A percentile compares a stretch with the other conserved stretches of the same genome.
Evolutionary conservation across 2,329 filamentous ascomycete genomes (phyloP).

Genomic region (Periconia sp.): DNA sequence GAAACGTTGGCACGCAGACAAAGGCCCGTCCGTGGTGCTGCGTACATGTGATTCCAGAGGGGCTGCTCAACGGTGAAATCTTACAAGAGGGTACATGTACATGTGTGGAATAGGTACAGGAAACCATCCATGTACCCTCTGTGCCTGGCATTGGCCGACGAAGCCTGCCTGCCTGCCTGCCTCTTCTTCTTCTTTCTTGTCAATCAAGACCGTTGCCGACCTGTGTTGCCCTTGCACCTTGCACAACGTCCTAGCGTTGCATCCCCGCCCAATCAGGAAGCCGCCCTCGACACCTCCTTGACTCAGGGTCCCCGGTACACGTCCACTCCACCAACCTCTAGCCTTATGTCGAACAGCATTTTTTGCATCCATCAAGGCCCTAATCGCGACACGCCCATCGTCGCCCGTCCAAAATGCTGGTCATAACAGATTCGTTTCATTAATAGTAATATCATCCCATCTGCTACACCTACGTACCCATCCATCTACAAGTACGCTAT

Average conservation of each 20-base stretch:
- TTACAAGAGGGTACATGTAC: no score
- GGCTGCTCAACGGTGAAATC: no score
- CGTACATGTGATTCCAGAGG: neutral
- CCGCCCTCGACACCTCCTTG: neutral
- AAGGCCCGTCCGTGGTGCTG: neutral
- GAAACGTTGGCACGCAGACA: neutral
- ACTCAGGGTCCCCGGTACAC: conserved; percentile 2
- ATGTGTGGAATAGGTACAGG: no score
- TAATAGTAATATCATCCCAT: neutral
- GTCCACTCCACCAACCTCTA: neutral
- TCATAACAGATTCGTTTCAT: conserved; percentile 1
- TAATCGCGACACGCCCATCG: neutral
- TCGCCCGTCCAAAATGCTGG: no score
- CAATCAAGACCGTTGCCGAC: conserved; percentile 7
- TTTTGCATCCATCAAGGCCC: no score
- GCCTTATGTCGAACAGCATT: no score
- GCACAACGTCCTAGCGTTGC: conserved; percentile 7
- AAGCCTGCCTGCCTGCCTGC: no score
- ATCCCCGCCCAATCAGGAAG: conserved; percentile 10
- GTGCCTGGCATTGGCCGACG: no score
- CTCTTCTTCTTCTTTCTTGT: no score
- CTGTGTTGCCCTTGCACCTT: neutral
- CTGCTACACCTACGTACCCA: no score
- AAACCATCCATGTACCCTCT: no score
- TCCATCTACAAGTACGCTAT: no score